Evolutionary conservation across 2,329 filamentous ascomycete species (phyloP), one percentile per base, ranked within the genome.

Genomic region (Purpureocillium takamizusanense): DNA sequence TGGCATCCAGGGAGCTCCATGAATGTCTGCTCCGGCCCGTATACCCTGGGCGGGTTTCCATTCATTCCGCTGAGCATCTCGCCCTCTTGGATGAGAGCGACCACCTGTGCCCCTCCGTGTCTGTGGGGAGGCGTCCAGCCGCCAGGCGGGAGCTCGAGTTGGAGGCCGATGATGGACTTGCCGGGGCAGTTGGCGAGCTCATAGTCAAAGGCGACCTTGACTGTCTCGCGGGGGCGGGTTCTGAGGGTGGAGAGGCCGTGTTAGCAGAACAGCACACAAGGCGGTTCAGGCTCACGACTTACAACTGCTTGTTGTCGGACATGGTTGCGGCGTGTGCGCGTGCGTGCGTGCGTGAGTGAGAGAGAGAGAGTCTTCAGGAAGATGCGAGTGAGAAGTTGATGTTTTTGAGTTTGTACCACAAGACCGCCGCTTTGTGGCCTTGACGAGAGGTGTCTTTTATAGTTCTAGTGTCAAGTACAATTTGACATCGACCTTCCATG

Each of bases 61-160:
- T 74, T 72, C 69, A 73, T 74, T 16, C 67, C 65, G 39, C 67
- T 72, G 6, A 65, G 44, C 5, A 67, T 39, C 4, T 53, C 46
- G 13, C 67, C 67, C 14, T 52, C 50, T 27, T 65, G 42, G 3
- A 70, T 52, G 16, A 61, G 51, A 1, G 54, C 67, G 1, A 60
- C 47, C 9, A 67, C 64, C 1, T 62, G 56, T 4, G 64, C 65
- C 3, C 63, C 64, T 2, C 59, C 63, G 39, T 72, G 69, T 1
- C 59, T 59, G 45, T 72, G 68, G 1, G 69, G 63, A 2, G 67
- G 67, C 1, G 65, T 66, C 59, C 38, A 46, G 10, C 42, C 44
- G 12, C 35, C 53, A 0, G 65, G 65, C 1, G 59, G 56, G 33
- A 59, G 61, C 15, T 43, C 46, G 9, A 69, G 48, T 9, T 55